Base-by-base conservation (phyloP, 495 filamentous ascomycete species). In the Aspergillus bertholletiae region DNA sequence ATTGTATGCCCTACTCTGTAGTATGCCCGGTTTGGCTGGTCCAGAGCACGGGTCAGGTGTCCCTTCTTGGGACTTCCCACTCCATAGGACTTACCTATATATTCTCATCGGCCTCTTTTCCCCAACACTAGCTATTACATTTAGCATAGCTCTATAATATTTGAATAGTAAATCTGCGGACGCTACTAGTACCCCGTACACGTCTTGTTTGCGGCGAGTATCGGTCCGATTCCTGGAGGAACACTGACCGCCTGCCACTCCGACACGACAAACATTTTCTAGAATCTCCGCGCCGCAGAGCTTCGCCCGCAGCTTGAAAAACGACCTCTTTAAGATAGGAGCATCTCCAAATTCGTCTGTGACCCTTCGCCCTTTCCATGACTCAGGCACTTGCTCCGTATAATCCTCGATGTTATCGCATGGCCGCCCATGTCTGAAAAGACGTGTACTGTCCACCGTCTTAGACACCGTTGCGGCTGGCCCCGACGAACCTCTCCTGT, bases 401-500 rank as follows among this genome's bases (percentile, higher is more conserved):
- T 58, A 49, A 37, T 54, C 56, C 61, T 58, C 51, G 56, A 77
- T 78, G 75, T 64, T 76, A 46, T 60, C 72, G 60, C 67, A 68
- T 62, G 69, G 75, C 64, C 58, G 61, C 44, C 63, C 66, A 53
- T 74, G 68, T 69, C 67, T 78, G 46, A 66, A 68, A 66, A 69
- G 71, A 61, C 71, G 67, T 48, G 59, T 60, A 51, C 40, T 75
- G 48, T 65, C 71, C 57, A 60, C 66, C 60, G 56, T 68, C 65
- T 63, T 72, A 52, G 71, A 76, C 62, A 67, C 60, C 45, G 60
- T 66, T 60, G 62, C 66, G 56, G 61, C 67, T 62, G 63, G 64
- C 54, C 47, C 68, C 55, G 65, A 69, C 51, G 72, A 77, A 65
- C 68, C 73, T 49, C 65, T 78, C 21, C 67, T 75, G 21, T 78